Conservation (phyloP, 1,139 yeast species). For the Candida tetrigidarum region DNA sequence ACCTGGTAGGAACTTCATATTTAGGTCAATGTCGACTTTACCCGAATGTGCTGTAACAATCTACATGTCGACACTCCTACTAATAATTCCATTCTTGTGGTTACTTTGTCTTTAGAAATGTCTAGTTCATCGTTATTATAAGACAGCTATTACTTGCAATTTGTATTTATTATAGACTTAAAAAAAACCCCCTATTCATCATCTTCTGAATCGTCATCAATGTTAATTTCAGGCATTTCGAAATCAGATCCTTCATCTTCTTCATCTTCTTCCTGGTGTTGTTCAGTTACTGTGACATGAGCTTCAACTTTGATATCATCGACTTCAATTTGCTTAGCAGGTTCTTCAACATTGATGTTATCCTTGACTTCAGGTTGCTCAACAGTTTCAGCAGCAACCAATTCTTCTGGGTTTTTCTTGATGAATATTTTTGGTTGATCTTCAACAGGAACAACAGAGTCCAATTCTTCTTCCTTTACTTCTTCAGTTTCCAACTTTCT, state of each 20-base stretch:
- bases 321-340: background rate
- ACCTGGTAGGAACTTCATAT: slow-evolving; percentile 12
- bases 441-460: background rate
- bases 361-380: no score
- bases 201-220: slow-evolving; percentile 14
- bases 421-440: background rate
- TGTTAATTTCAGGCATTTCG: slow-evolving; percentile 55
- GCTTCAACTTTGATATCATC: slow-evolving; percentile 5
- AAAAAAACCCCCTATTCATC: slow-evolving; percentile 10
- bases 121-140: background rate
- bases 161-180: background rate
- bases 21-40: slow-evolving; percentile 13
- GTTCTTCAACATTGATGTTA: background rate
- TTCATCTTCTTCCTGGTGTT: background rate
- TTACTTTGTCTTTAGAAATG: slow-evolving; percentile 2
- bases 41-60: background rate
- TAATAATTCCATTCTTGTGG: slow-evolving; percentile 1
- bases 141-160: background rate
- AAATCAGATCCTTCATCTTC: slow-evolving; percentile 51
- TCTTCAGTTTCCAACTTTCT: slow-evolving; percentile 7
- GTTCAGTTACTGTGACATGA: slow-evolving; percentile 14
- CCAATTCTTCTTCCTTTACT: background rate
- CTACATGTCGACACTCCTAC: background rate
- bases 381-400: no score
- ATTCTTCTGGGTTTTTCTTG: no score